These are phyloP conservation scores for Gossypium stocksii DNA, from an alignment of 345 rosid genomes.

Conservation along the genomic window DNA sequence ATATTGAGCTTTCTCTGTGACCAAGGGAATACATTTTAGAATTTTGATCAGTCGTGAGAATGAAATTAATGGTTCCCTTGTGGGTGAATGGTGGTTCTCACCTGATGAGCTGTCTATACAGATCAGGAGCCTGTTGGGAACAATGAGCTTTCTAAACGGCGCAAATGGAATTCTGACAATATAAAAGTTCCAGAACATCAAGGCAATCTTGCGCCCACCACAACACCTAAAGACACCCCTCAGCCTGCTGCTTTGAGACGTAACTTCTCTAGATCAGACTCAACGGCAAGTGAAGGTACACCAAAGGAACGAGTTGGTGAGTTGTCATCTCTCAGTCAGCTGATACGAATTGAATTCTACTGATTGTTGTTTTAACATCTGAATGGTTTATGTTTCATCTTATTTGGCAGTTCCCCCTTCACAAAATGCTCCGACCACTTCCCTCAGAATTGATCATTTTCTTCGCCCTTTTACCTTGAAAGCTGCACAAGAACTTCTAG, in stretches of 20 bases:
- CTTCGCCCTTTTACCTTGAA: conserved; percentile 91
- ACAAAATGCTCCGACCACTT: conserved; percentile 64
- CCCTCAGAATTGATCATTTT: conserved; percentile 83
- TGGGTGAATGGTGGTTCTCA: not conserved
- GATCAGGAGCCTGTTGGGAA: conserved; percentile 63
- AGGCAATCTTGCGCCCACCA: conserved; percentile 39
- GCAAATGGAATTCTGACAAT: conserved; percentile 78
- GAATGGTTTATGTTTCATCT: not conserved
- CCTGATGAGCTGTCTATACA: conserved; percentile 23
- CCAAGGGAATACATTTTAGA: conserved; percentile 6
- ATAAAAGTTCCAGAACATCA: conserved; percentile 58
- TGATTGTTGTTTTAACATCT: not conserved
- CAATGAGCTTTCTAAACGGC: conserved; percentile 70
- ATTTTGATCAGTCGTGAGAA: not conserved
- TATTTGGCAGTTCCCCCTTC: conserved; percentile 74
- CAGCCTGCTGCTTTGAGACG: conserved; percentile 45
- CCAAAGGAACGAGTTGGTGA: conserved; percentile 86
- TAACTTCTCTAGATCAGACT: conserved; percentile 29
- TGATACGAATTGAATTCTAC: not conserved
- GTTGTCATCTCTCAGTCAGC: conserved; percentile 20
- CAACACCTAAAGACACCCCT: conserved; percentile 47
- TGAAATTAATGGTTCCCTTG: not conserved
- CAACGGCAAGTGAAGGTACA: conserved; percentile 53
- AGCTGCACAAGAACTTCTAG: conserved; percentile 95
- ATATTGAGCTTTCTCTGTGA: not conserved